Percentiles rank a stretch among this genome's conserved stretches.
Evolutionary conservation across 345 rosid species (phyloP).

Genomic region (Chamaenerion angustifolium): DNA sequence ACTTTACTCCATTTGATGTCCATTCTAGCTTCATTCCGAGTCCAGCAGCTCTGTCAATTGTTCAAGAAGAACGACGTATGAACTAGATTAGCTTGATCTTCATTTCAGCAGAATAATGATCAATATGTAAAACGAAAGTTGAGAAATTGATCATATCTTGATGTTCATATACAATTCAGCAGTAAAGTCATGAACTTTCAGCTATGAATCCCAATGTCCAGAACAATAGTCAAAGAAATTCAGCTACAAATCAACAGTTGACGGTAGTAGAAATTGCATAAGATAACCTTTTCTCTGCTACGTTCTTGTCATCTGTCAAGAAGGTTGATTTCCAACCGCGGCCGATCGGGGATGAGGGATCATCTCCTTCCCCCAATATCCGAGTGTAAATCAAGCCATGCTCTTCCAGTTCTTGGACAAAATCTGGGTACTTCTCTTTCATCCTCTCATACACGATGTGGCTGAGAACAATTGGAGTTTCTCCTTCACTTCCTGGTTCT

Average conservation of each 20-base stretch:
- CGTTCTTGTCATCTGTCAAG: constrained; percentile 52
- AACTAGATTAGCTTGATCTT: too few species aligned
- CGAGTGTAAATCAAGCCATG: constrained; percentile 61
- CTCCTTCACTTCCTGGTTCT: constrained; percentile 79
- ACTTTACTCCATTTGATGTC: constrained; percentile 56
- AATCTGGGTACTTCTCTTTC: constrained; percentile 53
- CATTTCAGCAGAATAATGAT: too few species aligned
- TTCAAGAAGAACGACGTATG: background rate
- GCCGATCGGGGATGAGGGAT: constrained; percentile 79
- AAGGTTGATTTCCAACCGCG: constrained; percentile 95
- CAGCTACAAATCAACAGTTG: too few species aligned
- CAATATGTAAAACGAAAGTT: too few species aligned
- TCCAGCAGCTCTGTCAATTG: constrained; percentile 46
- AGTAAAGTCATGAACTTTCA: too few species aligned
- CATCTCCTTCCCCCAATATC: constrained; percentile 63
- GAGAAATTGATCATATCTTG: too few species aligned
- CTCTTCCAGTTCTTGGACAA: constrained; percentile 49
- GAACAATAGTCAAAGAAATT: too few species aligned
- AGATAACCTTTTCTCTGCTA: constrained; percentile 59
- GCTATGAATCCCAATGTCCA: too few species aligned
- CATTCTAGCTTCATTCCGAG: constrained; percentile 79
- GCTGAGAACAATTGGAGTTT: constrained; percentile 83
- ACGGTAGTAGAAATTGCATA: too few species aligned
- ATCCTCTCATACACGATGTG: constrained; percentile 66
- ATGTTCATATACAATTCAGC: too few species aligned